Evolutionary conservation across 208 protist species (phyloP).

Genomic region (Acanthamoeba healyi): DNA sequence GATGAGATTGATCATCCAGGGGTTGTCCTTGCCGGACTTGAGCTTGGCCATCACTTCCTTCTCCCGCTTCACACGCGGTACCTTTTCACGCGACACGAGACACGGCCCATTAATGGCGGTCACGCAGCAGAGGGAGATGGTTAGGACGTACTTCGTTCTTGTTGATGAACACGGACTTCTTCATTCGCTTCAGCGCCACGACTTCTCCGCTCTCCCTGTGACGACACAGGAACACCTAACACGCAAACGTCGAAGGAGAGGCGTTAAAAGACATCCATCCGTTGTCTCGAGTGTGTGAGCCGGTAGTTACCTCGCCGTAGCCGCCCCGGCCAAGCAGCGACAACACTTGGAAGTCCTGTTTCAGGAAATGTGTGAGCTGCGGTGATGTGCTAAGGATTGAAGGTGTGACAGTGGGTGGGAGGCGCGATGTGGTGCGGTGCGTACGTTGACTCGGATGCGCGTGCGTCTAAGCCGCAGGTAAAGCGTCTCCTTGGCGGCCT

Average conservation of each 20-base stretch:
- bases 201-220: constrained; percentile 40
- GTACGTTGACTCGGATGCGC: constrained; percentile 23
- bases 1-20: constrained; percentile 84
- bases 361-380: neutral
- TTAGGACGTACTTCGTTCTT: constrained; percentile 47
- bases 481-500: constrained; percentile 29
- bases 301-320: constrained; percentile 71
- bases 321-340: constrained; percentile 80
- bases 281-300: too few species aligned
- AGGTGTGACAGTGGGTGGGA: neutral
- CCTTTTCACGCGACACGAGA: neutral
- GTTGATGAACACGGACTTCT: constrained; percentile 48
- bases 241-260: neutral
- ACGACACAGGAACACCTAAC: constrained; percentile 34
- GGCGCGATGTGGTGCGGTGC: neutral
- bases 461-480: constrained; percentile 48
- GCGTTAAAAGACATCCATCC: too few species aligned
- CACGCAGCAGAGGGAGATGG: neutral
- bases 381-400: too few species aligned
- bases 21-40: constrained; percentile 69
- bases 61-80: constrained; percentile 75
- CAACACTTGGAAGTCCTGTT: constrained; percentile 79
- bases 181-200: constrained; percentile 72
- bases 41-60: constrained; percentile 78
- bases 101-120: neutral